Percentiles rank a stretch among this genome's conserved stretches.
Evolutionary conservation across 2,329 filamentous ascomycete species (phyloP).

Genomic region (Harringtonia lauricola): DNA sequence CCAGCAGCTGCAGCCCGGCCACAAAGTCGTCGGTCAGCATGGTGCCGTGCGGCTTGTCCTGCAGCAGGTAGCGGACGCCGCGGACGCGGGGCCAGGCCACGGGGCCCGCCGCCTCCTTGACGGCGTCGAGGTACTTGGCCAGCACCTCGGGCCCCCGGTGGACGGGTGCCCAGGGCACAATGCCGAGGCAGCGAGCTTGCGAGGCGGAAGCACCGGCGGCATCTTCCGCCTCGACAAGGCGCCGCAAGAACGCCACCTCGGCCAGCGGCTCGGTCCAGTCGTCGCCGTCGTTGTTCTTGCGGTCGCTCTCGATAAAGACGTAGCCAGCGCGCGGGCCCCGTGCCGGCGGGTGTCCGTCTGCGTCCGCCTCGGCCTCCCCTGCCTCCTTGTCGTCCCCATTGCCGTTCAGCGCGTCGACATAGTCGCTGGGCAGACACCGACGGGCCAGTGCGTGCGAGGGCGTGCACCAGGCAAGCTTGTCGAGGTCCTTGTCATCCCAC

Average conservation of each 20-base stretch:
- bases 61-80: conserved; percentile 75
- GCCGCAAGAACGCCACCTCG: conserved; percentile 59
- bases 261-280: conserved; percentile 58
- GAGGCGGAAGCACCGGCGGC: conserved; percentile 44
- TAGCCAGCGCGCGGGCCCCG: conserved; percentile 46
- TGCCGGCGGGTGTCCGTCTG: background rate
- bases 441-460: conserved; percentile 47
- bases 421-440: conserved; percentile 56
- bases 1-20: conserved; percentile 53
- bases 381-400: conserved; percentile 20
- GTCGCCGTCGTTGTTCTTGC: conserved; percentile 48
- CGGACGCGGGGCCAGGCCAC: conserved; percentile 57
- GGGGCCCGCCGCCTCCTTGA: conserved; percentile 48
- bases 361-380: background rate
- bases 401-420: conserved; percentile 23
- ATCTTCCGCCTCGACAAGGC: conserved; percentile 41
- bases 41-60: conserved; percentile 59
- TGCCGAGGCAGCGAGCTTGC: conserved; percentile 49
- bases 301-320: conserved; percentile 76
- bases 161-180: conserved; percentile 81
- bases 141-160: conserved; percentile 51
- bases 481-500: conserved; percentile 58
- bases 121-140: conserved; percentile 52
- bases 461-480: conserved; percentile 59
- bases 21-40: conserved; percentile 56